Conservation (phyloP, 345 rosid species). For the Moringa oleifera region DNA sequence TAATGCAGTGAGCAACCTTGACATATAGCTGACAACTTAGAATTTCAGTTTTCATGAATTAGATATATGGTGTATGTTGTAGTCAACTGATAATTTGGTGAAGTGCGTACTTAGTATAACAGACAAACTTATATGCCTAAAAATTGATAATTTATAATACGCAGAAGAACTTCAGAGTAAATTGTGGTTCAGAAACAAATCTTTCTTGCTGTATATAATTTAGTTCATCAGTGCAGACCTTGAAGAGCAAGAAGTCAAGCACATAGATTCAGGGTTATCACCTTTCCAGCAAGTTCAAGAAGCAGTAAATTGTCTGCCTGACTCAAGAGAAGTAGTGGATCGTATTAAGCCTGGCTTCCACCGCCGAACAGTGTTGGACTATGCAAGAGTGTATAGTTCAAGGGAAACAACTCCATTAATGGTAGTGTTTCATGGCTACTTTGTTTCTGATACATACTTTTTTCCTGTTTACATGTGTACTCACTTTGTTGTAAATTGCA, state of each 20-base stretch:
- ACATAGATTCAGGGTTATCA: slow-evolving; percentile 25
- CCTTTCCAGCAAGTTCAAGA: slow-evolving; percentile 38
- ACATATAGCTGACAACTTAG: no score
- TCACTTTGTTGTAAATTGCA: no score
- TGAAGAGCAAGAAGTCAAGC: slow-evolving; percentile 36
- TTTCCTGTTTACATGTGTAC: not conserved
- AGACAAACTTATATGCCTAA: no score
- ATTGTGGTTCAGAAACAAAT: no score
- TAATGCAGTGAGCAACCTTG: no score
- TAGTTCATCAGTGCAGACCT: slow-evolving; percentile 35
- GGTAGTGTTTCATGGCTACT: slow-evolving; percentile 23
- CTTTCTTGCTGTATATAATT: no score
- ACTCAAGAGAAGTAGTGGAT: slow-evolving; percentile 3
- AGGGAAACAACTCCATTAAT: slow-evolving; percentile 40
- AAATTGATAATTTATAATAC: no score
- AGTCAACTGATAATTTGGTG: no score
- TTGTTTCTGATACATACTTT: not conserved
- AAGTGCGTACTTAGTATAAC: no score
- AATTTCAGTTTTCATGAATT: no score
- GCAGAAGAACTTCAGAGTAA: no score
- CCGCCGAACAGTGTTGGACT: slow-evolving; percentile 50
- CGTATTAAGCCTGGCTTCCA: slow-evolving; percentile 18
- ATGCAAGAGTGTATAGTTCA: slow-evolving; percentile 44
- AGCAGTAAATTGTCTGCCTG: slow-evolving; percentile 41
- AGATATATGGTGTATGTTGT: no score